phyloP scores from a whole-genome alignment of 2,329 filamentous ascomycete species.

The Xylariaceae sp. region DNA sequence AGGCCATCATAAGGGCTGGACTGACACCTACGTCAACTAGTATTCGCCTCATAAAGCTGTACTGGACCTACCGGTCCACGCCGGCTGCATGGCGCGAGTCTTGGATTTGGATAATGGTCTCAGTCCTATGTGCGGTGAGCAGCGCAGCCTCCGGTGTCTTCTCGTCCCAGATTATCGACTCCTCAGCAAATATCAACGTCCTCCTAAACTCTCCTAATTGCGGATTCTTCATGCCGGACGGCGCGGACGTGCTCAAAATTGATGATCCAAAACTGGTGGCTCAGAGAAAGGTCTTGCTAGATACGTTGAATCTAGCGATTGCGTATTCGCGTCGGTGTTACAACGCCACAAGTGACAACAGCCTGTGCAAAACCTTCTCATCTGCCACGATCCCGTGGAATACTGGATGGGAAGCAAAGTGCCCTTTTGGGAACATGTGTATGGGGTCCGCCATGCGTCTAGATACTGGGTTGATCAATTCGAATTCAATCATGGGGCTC shows the following conservation, averaged over 20 bases:
- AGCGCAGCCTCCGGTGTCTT: background rate
- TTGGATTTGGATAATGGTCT: constrained; percentile 1
- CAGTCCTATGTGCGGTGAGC: background rate
- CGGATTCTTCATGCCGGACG: background rate
- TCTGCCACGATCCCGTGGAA: background rate
- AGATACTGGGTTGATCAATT: constrained; percentile 1
- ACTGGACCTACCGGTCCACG: background rate
- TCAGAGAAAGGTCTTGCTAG: background rate
- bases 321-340: background rate
- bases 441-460: background rate
- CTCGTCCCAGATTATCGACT: constrained; percentile 8
- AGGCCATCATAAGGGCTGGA: background rate
- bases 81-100: background rate
- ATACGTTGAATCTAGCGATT: background rate
- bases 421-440: constrained; percentile 5
- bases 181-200: background rate
- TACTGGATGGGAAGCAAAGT: background rate
- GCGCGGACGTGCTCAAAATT: background rate
- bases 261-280: background rate
- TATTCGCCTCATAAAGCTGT: constrained; percentile 9
- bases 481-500: background rate
- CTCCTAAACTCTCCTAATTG: background rate
- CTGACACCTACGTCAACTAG: background rate
- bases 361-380: background rate
- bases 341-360: background rate